Conservation (phyloP, 1,139 yeast genomes). For the Trichomonascaceae sp. region DNA sequence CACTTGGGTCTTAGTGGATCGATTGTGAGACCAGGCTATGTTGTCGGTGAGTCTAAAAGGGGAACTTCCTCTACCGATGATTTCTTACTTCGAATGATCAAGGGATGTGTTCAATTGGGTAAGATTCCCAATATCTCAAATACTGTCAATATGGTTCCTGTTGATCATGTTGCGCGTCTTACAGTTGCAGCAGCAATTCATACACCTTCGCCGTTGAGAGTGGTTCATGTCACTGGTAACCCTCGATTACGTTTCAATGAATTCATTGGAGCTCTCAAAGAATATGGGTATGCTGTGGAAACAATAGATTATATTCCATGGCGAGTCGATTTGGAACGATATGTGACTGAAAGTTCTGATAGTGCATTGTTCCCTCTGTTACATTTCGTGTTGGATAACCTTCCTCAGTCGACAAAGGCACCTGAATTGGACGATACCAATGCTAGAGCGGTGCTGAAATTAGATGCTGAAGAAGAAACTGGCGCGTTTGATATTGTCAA, state of each 20-base stretch:
- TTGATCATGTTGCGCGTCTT: slow-evolving; percentile 93
- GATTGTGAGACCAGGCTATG: slow-evolving; percentile 92
- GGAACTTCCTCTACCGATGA: slow-evolving; percentile 96
- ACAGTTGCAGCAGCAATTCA: slow-evolving; percentile 77
- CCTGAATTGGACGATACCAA: slow-evolving; percentile 90
- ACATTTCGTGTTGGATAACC: slow-evolving; percentile 87
- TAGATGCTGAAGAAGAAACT: slow-evolving; percentile 50
- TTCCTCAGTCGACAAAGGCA: slow-evolving; percentile 87
- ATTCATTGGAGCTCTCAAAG: slow-evolving; percentile 57
- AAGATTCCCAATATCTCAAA: slow-evolving; percentile 78
- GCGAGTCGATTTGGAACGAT: slow-evolving; percentile 69
- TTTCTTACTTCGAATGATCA: slow-evolving; percentile 85
- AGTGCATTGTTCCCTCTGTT: slow-evolving; percentile 87
- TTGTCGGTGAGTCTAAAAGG: slow-evolving; percentile 74
- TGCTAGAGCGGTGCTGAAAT: slow-evolving; percentile 56
- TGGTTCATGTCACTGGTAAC: slow-evolving; percentile 95
- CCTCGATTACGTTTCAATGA: slow-evolving; percentile 81
- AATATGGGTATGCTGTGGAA: slow-evolving; percentile 66
- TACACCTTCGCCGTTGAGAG: slow-evolving; percentile 48
- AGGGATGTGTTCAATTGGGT: slow-evolving; percentile 89
- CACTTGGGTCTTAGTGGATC: slow-evolving; percentile 76
- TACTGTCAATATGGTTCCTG: slow-evolving; percentile 94
- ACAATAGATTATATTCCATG: slow-evolving; percentile 67
- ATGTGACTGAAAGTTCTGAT: slow-evolving; percentile 62
- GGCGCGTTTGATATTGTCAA: slow-evolving; percentile 43